Evolutionary conservation across 2,329 filamentous ascomycete species (phyloP).

Genomic region (Colletotrichum sp.): DNA sequence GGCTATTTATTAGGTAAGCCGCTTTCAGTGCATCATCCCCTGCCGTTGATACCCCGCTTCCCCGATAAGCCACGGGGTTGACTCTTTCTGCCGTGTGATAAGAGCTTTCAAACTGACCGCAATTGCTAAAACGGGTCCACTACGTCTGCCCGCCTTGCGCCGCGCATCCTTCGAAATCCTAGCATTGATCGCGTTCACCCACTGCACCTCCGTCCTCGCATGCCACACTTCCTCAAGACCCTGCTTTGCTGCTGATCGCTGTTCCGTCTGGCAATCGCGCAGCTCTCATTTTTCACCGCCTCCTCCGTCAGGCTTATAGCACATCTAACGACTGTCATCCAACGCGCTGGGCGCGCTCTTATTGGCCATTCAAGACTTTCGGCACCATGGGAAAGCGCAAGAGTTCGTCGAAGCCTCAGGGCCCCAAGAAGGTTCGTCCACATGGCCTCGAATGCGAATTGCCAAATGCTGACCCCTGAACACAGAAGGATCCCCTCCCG

Average conservation of each 20-base stretch:
- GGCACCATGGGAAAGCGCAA: slow-evolving; percentile 85
- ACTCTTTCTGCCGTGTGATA: background rate
- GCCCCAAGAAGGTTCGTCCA: slow-evolving; percentile 75
- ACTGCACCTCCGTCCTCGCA: background rate
- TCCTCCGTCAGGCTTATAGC: background rate
- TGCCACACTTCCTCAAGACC: background rate
- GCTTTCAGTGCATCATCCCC: background rate
- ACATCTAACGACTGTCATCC: background rate
- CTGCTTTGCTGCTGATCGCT: background rate
- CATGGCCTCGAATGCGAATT: background rate
- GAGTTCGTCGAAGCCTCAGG: slow-evolving; percentile 80
- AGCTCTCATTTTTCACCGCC: background rate
- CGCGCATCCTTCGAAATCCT: background rate
- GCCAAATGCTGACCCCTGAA: background rate
- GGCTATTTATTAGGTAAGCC: background rate
- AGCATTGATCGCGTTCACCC: background rate
- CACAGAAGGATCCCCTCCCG: slow-evolving; percentile 71
- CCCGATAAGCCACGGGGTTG: background rate
- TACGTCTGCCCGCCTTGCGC: background rate
- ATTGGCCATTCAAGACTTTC: background rate
- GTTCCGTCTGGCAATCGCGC: background rate
- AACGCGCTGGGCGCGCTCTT: background rate
- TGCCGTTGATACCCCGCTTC: background rate
- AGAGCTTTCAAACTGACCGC: background rate
- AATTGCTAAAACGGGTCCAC: background rate